Conservation (phyloP, 2,329 filamentous ascomycete species). For the Beauveria sp. region DNA sequence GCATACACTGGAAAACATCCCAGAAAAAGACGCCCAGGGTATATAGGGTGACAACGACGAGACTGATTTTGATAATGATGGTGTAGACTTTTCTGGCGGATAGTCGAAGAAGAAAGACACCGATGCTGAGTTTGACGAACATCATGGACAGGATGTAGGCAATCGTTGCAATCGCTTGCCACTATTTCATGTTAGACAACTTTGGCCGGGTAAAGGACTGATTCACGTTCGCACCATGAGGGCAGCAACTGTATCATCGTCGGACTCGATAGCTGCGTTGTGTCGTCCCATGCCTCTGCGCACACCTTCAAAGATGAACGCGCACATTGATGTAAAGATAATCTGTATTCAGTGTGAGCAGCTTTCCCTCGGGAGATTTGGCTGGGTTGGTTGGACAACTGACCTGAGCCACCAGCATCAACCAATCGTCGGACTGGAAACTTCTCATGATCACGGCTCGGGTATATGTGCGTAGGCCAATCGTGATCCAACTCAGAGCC, state of each 20-base stretch:
- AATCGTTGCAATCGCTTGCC: conserved; percentile 43
- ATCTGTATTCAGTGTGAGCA: conserved; percentile 20
- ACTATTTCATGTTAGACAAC: conserved; percentile 23
- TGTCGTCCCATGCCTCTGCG: conserved; percentile 37
- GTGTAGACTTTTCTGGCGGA: conserved; percentile 38
- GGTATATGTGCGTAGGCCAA: conserved; percentile 37
- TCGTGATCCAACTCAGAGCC: conserved; percentile 32
- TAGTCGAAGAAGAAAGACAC: conserved; percentile 42
- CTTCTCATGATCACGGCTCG: conserved; percentile 34
- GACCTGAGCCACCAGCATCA: conserved; percentile 44
- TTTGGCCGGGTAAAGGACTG: background rate
- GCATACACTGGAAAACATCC: conserved; percentile 44
- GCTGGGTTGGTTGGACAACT: conserved; percentile 1
- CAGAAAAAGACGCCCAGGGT: conserved; percentile 42
- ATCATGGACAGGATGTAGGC: conserved; percentile 47
- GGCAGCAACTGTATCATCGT: conserved; percentile 33
- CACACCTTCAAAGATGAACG: conserved; percentile 37
- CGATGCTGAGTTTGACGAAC: conserved; percentile 50
- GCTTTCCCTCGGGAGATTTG: background rate
- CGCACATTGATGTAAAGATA: conserved; percentile 40
- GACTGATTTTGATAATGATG: conserved; percentile 37
- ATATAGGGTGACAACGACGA: conserved; percentile 39
- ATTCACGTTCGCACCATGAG: conserved; percentile 32
- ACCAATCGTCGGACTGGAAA: conserved; percentile 45
- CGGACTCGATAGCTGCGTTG: conserved; percentile 34